A percentile compares a stretch with the other conserved stretches of the same genome.
Conservation (phyloP, 805 yeast species). For the Debaryomyces castellii region DNA sequence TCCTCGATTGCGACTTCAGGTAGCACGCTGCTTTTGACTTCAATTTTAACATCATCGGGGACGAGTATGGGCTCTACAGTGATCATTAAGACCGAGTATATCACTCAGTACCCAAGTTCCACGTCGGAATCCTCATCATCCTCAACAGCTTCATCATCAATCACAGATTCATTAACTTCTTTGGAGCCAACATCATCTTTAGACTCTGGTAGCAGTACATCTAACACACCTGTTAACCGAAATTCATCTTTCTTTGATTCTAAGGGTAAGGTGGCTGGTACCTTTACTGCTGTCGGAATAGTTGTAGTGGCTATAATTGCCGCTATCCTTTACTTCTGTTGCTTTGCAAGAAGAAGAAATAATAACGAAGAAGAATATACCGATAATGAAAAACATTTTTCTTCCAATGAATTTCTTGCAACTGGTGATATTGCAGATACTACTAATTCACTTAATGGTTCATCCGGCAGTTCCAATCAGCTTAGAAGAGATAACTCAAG, state of each 20-base stretch:
- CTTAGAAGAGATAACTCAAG: conserved; percentile 34
- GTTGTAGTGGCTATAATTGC: conserved; percentile 47
- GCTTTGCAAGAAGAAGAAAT: conserved; percentile 16
- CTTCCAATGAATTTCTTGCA: conserved; percentile 30
- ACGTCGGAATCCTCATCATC: conserved; percentile 8
- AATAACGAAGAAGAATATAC: conserved; percentile 27
- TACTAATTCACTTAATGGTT: conserved; percentile 11
- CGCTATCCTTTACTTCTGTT: conserved; percentile 42
- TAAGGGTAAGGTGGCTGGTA: conserved; percentile 82
- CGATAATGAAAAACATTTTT: conserved; percentile 40
- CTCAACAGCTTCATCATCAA: too few relatives aligned
- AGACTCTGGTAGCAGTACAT: too few relatives aligned
- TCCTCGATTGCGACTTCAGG: too few relatives aligned
- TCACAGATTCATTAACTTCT: neutral
- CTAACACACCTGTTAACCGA: conserved; percentile 7
- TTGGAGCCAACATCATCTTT: conserved; percentile 7
- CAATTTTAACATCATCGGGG: neutral
- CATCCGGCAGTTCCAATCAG: conserved; percentile 4
- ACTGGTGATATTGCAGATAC: conserved; percentile 17
- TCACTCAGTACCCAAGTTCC: conserved; percentile 12
- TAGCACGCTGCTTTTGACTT: neutral
- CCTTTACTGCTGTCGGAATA: conserved; percentile 77
- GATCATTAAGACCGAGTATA: conserved; percentile 15
- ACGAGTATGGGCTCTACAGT: neutral
- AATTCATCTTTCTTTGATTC: conserved; percentile 60